These are phyloP conservation scores for Musa troglodytarum DNA, from an alignment of 176 grass and related monocot genomes.

Conservation along the genomic window DNA sequence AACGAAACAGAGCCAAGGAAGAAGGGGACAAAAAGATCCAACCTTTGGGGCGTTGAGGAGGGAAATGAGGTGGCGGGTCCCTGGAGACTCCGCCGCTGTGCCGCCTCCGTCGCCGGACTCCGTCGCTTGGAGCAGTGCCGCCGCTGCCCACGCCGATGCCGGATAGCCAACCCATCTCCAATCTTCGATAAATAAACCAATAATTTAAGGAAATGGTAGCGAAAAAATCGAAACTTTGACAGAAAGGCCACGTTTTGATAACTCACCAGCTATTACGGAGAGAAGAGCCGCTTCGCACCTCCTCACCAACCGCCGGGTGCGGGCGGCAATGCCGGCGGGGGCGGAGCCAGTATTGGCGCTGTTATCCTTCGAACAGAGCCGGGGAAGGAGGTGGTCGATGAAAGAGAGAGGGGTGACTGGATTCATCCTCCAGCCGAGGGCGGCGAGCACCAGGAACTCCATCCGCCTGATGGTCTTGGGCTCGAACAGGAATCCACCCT, in stretches of 20 bases:
- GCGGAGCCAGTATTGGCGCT: constrained; percentile 6
- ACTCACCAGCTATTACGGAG: constrained; percentile 46
- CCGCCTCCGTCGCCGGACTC: background rate
- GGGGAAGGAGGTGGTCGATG: constrained; percentile 45
- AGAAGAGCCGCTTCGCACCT: constrained; percentile 44
- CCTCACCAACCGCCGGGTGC: constrained; percentile 11
- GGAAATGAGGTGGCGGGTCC: constrained; percentile 22
- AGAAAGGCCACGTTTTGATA: background rate
- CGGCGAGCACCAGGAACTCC: constrained; percentile 72
- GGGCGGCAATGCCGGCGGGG: background rate
- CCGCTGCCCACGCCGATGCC: constrained; percentile 69
- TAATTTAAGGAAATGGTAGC: background rate
- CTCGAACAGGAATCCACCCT: constrained; percentile 45
- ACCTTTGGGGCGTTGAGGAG: constrained; percentile 56
- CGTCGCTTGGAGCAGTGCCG: constrained; percentile 38
- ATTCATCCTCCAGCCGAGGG: constrained; percentile 69
- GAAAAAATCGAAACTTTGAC: background rate
- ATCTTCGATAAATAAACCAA: constrained; percentile 29
- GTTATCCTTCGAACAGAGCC: constrained; percentile 1
- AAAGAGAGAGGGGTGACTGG: constrained; percentile 74
- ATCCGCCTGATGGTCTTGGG: constrained; percentile 65
- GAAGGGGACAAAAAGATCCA: background rate
- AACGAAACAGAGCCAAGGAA: background rate
- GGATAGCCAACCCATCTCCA: constrained; percentile 60
- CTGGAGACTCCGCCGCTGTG: background rate